Conservation (phyloP, 805 yeast species). For the Sugiyamaella smithiae region DNA sequence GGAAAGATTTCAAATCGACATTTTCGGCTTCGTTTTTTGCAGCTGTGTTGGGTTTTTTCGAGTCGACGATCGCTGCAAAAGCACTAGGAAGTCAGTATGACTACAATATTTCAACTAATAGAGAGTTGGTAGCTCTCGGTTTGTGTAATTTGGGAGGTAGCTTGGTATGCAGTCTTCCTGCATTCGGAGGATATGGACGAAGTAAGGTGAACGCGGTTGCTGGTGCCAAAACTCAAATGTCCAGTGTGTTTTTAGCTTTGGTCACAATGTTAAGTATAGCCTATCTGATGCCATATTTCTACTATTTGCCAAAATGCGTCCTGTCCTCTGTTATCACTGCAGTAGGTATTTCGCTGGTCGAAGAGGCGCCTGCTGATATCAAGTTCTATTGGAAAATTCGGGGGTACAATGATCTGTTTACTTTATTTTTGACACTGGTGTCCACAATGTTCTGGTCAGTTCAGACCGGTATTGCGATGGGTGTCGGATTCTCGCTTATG, state of each 20-base stretch:
- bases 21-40: slow-evolving; percentile 71
- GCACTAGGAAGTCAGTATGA: slow-evolving; percentile 74
- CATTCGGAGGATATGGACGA: slow-evolving; percentile 96
- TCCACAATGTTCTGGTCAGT: slow-evolving; percentile 72
- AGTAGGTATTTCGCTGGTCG: slow-evolving; percentile 72
- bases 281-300: slow-evolving; percentile 59
- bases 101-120: slow-evolving; percentile 64
- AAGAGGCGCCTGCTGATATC: slow-evolving; percentile 81
- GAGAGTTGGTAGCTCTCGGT: slow-evolving; percentile 91
- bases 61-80: slow-evolving; percentile 89
- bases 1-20: slow-evolving; percentile 50
- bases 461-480: slow-evolving; percentile 88
- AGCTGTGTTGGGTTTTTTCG: slow-evolving; percentile 87
- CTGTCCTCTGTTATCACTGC: slow-evolving; percentile 75
- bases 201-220: slow-evolving; percentile 83
- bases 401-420: slow-evolving; percentile 74
- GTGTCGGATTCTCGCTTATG: slow-evolving; percentile 74
- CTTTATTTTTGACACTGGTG: slow-evolving; percentile 61
- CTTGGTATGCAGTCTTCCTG: slow-evolving; percentile 63
- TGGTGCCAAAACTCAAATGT: slow-evolving; percentile 81
- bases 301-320: slow-evolving; percentile 74
- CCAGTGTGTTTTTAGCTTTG: slow-evolving; percentile 82
- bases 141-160: slow-evolving; percentile 64
- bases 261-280: slow-evolving; percentile 64
- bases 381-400: slow-evolving; percentile 65